Percentiles rank a stretch among this genome's conserved stretches.
Evolutionary conservation across 1,284 basidiomycete species (phyloP).

Genomic region (Mycena citricolor): DNA sequence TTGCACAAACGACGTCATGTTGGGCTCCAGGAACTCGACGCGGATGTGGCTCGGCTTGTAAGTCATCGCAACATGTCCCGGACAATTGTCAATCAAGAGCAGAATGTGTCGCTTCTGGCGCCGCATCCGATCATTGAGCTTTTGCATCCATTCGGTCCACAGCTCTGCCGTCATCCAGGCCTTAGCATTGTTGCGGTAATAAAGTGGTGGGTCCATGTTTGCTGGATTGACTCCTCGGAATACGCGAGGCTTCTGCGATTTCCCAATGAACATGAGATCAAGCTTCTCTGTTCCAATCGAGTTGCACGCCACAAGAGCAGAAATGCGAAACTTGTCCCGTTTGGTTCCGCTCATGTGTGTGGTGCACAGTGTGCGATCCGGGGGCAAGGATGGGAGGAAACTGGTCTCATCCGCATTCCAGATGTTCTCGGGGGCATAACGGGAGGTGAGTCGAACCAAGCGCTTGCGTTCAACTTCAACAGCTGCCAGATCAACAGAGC

Average conservation of each 20-base stretch:
- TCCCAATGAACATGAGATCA: slow-evolving; percentile 34
- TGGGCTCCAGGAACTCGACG: slow-evolving; percentile 30
- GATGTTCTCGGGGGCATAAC: slow-evolving; percentile 28
- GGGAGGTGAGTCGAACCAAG: slow-evolving; percentile 18
- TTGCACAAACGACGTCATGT: slow-evolving; percentile 31
- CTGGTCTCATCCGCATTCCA: slow-evolving; percentile 40
- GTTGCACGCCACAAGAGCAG: slow-evolving; percentile 31
- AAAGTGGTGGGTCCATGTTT: not conserved
- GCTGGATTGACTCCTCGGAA: slow-evolving; percentile 29
- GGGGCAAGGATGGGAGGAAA: slow-evolving; percentile 31
- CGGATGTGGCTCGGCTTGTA: slow-evolving; percentile 27
- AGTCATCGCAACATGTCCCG: slow-evolving; percentile 27
- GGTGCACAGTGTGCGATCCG: slow-evolving; percentile 31
- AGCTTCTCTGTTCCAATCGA: slow-evolving; percentile 32
- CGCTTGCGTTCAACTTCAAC: slow-evolving; percentile 29
- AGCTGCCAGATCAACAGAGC: slow-evolving; percentile 30
- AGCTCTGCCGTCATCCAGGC: slow-evolving; percentile 36
- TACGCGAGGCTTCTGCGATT: slow-evolving; percentile 29
- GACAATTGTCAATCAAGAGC: slow-evolving; percentile 35
- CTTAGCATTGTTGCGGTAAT: slow-evolving; percentile 35
- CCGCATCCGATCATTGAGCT: slow-evolving; percentile 28
- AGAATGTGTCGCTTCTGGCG: slow-evolving; percentile 26
- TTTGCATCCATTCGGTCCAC: slow-evolving; percentile 33
- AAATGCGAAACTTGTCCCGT: slow-evolving; percentile 31
- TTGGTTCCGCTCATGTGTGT: slow-evolving; percentile 33